Conservation (phyloP, 139 green algal species). For the Picochlorum sp. region DNA sequence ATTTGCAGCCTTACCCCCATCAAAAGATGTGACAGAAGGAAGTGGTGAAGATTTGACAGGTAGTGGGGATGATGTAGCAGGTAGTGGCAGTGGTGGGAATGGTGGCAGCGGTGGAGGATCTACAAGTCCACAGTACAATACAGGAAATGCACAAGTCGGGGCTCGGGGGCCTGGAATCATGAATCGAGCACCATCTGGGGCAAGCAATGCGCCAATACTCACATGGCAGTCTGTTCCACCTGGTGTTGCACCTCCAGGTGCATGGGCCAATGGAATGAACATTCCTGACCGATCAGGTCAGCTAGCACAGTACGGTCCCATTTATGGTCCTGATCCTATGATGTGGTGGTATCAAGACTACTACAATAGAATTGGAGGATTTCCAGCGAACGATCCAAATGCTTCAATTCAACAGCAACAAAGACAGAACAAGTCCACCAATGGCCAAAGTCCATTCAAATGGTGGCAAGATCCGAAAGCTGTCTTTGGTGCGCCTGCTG, state of each 20-base stretch:
- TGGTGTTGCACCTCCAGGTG: not conserved
- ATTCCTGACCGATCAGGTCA: not conserved
- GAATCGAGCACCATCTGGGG: conserved; percentile 1
- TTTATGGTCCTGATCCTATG: conserved; percentile 8
- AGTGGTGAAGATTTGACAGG: not conserved
- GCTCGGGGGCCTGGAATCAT: not conserved
- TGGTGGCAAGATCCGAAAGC: conserved; percentile 19
- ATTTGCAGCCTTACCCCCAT: conserved; percentile 18
- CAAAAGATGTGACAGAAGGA: conserved; percentile 5
- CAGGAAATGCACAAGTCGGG: not conserved
- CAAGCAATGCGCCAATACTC: conserved; percentile 2
- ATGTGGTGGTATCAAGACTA: conserved; percentile 26
- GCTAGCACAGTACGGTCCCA: not conserved
- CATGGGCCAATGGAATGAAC: not conserved
- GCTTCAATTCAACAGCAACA: not conserved
- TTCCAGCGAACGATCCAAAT: conserved; percentile 3
- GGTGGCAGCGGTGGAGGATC: conserved; percentile 13
- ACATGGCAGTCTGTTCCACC: not conserved
- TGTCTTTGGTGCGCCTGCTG: conserved; percentile 15
- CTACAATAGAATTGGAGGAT: conserved; percentile 1
- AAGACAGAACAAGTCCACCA: not conserved
- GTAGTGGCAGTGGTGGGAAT: conserved; percentile 8
- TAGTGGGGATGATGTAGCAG: conserved; percentile 9
- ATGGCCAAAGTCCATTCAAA: not conserved
- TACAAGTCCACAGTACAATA: conserved; percentile 3